Evolutionary conservation across 495 filamentous ascomycete species (phyloP).

Genomic region (Penicillium maclennaniae): DNA sequence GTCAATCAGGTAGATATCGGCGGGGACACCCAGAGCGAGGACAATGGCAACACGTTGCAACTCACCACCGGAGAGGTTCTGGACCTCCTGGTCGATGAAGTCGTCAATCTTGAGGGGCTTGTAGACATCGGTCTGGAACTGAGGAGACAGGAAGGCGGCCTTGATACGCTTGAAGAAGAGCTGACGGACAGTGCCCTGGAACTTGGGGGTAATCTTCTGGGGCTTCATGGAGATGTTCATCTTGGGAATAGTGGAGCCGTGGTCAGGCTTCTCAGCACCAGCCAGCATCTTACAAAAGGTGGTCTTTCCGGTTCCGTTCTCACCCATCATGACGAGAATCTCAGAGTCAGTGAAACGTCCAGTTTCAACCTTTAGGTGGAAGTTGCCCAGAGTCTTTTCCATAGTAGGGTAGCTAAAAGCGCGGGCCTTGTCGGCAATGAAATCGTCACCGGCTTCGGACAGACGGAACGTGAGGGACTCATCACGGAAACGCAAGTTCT

Average conservation of each 20-base stretch:
- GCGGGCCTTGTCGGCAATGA: conserved; percentile 76
- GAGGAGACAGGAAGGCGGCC: conserved; percentile 88
- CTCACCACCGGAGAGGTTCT: conserved; percentile 98
- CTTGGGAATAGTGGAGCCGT: conserved; percentile 66
- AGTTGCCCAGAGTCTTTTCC: conserved; percentile 89
- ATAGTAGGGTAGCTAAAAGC: conserved; percentile 84
- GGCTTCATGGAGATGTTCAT: conserved; percentile 99
- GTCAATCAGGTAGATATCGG: conserved; percentile 97
- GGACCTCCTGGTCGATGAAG: conserved; percentile 99
- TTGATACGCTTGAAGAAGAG: conserved; percentile 98
- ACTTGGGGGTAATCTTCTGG: conserved; percentile 98
- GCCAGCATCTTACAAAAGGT: conserved; percentile 97
- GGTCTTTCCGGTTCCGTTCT: conserved; percentile 94
- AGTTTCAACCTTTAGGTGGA: conserved; percentile 75
- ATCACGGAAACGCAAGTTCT: conserved; percentile 97
- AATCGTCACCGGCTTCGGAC: conserved; percentile 87
- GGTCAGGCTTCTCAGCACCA: conserved; percentile 87
- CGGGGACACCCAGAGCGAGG: conserved; percentile 88
- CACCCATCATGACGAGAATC: conserved; percentile 99
- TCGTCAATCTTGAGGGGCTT: conserved; percentile 97
- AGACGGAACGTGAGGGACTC: conserved; percentile 96
- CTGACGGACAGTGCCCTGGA: conserved; percentile 90
- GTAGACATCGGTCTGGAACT: conserved; percentile 99
- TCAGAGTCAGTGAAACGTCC: conserved; percentile 96
- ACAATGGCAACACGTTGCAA: conserved; percentile 98